Evolutionary conservation across 176 grass and related monocot genomes (phyloP), one percentile per base, ranked within the genome.

Genomic region (Aegilops umbellulata): DNA sequence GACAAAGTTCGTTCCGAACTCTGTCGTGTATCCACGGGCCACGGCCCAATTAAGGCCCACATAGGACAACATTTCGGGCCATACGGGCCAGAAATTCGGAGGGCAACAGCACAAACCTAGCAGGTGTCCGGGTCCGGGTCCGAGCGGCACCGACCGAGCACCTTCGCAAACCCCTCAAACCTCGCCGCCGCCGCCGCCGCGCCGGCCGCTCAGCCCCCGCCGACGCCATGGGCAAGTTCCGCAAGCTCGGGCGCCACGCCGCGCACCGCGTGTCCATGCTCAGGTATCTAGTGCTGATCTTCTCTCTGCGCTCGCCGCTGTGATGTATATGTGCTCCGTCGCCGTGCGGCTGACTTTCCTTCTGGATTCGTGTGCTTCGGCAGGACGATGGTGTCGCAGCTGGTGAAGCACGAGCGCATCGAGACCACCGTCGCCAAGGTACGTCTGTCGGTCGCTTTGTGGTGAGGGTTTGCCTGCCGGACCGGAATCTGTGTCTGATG

Each of bases 361-460:
- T 75, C 44, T 9, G 53, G 61, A 68, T 85, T 69, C 27, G 83
- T 81, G 60, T 82, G 81, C 19, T 17, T 34, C 34, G 34, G 29
- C 89, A 99, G 97, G 90, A 99, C 94, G 53, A 99, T 99, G 97
- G 97, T 99, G 32, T 99, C 94, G 39, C 92, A 99, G 87, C 88
- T 99, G 65, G 92, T 99, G 85, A 99, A 96, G 94, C 97, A 99
- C 78, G 97, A 99, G 88, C 93, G 97, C 15, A 96, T 99, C 36
- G 94, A 96, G 79, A 96, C 94, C 39, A 94, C 97, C 67, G 77
- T 99, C 7, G 87, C 94, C 2, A 99, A 99, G 97, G 94, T 94
- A 73, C 30, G 9, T 12, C 1, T 44, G 3, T 77, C 49, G 16
- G 38, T 8, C 15, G n/a, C 8, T 41, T 69, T 41, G 44, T 24